Evolutionary conservation across 1,284 basidiomycete genomes (phyloP), one percentile per base, ranked within the genome.

Genomic region (Phylloboletellus chloephorus): DNA sequence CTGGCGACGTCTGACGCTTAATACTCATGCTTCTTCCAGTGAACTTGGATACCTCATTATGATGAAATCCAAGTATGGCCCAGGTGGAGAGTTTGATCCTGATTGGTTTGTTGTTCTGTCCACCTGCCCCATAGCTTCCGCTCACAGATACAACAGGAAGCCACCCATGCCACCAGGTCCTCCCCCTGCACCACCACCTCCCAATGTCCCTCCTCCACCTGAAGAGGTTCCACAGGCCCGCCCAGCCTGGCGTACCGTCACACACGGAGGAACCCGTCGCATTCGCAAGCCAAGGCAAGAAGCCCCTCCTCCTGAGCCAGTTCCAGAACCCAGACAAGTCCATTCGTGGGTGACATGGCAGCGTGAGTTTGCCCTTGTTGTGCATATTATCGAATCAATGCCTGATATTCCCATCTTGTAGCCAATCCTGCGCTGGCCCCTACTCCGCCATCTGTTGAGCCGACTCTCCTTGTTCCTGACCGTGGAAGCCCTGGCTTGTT

Each of bases 81-180:
- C 82, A 11, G 82, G 82, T 42, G 84, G 85, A 37, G 79, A 85
- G 57, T 88, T 81, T 51, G 78, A 85, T 56, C 71, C 78, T 5
- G 76, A 82, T 12, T 87, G 84, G 85, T 77, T 43, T 42, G 71
- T 33, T 11, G 12, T 12, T n/a, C 42, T 17, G 33, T 19, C 11
- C 15, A 33, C 8, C 7, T 29, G 4, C 26, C 11, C 13, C 12
- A 23, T 28, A 9, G 5, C 25, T 41, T 31, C 25, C 21, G 25
- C 22, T 51, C 32, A 44, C 39, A 25, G 19, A 30, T 12, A 16
- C 5, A 13, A 30, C 42, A 78, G 77, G 75, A 71, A 67, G 65
- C 74, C 72, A 36, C 66, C 67, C n/a, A 48, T 51, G 49, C 57
- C 34, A 17, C n/a, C 65, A 34, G 67, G 61, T 17, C 57, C 64